Base-by-base conservation (phyloP, 2,329 filamentous ascomycete genomes). In the Taxawa tesnikishii region DNA sequence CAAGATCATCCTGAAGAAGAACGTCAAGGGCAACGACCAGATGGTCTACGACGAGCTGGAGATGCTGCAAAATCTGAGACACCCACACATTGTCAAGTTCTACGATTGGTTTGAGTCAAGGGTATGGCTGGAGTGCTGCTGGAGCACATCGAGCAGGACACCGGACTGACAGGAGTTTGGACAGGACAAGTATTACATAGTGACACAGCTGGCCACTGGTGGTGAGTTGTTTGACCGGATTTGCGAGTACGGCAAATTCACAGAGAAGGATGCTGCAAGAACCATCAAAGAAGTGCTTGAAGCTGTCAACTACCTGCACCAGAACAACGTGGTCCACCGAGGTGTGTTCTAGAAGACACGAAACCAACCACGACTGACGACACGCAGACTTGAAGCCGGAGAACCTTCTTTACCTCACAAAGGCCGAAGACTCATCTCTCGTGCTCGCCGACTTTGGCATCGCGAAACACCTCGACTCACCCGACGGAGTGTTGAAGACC, bases 1-100 rank as follows among this genome's bases (percentile, higher is more conserved):
- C 60, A 98, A 98, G 70, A 96, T 98, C 56, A 98, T 98, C 58
- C 67, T 96, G 51, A 98, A 98, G 73, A 94, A 94, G 68, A 96
- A 94, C 60, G 88, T 98, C 55, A 92, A 87, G 58, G 88, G 87
- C 43, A 96, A 96, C 50, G 90, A 98, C 67, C 76, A 80, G 57
- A 98, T 98, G 90, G 90, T 98, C 25, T 90, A 93, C 56, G 90
- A 98, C 57, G 90, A 98, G 65, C 70, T 98, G 48, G 73, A 85
- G 45, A 85, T 98, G 75, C 71, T 98, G 43, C 85, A 94, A 62
- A 74, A 75, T 37, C 74, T 98, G 53, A 73, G 85, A 53, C 90
- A 98, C 56, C 82, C 84, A 32, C 84, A 96, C 60, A 98, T 98
- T 55, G 90, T 98, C 62, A 79, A 79, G 46, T 98, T 98, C 54